Conservation (phyloP, 192 early-diverging fungal genomes). For the Coemansia sp. region DNA sequence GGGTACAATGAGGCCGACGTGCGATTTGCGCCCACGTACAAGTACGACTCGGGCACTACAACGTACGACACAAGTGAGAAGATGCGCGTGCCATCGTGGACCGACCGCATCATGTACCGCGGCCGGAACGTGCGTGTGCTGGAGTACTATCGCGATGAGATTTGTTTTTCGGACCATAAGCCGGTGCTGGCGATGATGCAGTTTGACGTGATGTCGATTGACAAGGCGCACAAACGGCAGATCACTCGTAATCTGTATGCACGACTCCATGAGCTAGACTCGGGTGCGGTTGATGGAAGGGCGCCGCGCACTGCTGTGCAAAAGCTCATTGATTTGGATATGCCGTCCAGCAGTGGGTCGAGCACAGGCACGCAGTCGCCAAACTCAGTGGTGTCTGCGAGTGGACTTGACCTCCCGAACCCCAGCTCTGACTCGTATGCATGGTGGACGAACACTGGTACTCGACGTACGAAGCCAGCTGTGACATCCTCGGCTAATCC, state of each 20-base stretch:
- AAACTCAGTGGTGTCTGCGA: not conserved
- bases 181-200: slow-evolving; percentile 46
- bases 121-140: slow-evolving; percentile 28
- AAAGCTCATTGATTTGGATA: slow-evolving; percentile 40
- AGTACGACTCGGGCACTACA: slow-evolving; percentile 81
- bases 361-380: not conserved
- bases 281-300: not conserved
- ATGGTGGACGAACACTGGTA: slow-evolving; percentile 32
- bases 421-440: slow-evolving; percentile 36
- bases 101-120: slow-evolving; percentile 78
- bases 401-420: slow-evolving; percentile 12
- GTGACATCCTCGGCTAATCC: slow-evolving; percentile 21
- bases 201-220: slow-evolving; percentile 45
- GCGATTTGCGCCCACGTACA: slow-evolving; percentile 95
- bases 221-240: slow-evolving; percentile 36
- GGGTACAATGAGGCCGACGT: slow-evolving; percentile 80
- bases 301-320: slow-evolving; percentile 10
- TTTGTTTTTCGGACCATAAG: slow-evolving; percentile 51
- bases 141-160: slow-evolving; percentile 49
- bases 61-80: slow-evolving; percentile 94
- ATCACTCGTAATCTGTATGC: slow-evolving; percentile 42
- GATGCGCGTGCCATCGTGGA: slow-evolving; percentile 92
- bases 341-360: not conserved
- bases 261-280: slow-evolving; percentile 9
- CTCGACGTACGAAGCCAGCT: not conserved